Evolutionary conservation across 805 yeast species (phyloP).

Genomic region (Zygosaccharomyces pseudorouxii): DNA sequence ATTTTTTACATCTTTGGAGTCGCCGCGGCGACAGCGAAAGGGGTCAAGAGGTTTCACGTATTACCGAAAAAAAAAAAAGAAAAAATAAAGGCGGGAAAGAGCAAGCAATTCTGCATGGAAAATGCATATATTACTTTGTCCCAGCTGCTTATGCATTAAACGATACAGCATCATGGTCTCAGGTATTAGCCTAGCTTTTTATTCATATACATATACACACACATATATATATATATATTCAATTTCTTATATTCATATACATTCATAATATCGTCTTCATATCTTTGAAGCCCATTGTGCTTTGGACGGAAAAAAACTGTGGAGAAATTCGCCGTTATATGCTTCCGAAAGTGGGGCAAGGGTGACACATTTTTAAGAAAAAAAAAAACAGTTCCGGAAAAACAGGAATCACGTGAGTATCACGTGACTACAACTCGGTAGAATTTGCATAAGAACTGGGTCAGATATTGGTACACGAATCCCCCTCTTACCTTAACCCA

Average conservation of each 20-base stretch:
- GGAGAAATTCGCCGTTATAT: neutral
- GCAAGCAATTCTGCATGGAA: neutral
- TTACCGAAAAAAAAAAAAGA: neutral
- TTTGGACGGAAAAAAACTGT: neutral
- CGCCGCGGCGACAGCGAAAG: constrained; percentile 1
- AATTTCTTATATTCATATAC: neutral
- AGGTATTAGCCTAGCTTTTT: neutral
- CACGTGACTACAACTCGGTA: no score
- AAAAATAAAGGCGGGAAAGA: no score
- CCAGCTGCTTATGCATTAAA: no score
- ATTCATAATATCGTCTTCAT: neutral
- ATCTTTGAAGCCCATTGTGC: neutral
- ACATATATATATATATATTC: no score
- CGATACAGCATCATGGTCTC: no score
- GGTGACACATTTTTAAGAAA: no score
- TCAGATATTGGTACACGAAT: no score
- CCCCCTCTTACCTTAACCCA: no score
- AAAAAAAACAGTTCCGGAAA: no score
- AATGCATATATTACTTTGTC: neutral
- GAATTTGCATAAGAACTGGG: no score
- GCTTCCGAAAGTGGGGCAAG: neutral
- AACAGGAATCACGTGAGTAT: no score
- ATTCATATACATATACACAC: neutral
- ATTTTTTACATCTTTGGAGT: constrained; percentile 4
- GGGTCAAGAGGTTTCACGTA: neutral